A percentile compares a stretch with the other conserved stretches of the same genome.
Evolutionary conservation across 345 rosid genomes (phyloP).

Genomic region (Brassica juncea): DNA sequence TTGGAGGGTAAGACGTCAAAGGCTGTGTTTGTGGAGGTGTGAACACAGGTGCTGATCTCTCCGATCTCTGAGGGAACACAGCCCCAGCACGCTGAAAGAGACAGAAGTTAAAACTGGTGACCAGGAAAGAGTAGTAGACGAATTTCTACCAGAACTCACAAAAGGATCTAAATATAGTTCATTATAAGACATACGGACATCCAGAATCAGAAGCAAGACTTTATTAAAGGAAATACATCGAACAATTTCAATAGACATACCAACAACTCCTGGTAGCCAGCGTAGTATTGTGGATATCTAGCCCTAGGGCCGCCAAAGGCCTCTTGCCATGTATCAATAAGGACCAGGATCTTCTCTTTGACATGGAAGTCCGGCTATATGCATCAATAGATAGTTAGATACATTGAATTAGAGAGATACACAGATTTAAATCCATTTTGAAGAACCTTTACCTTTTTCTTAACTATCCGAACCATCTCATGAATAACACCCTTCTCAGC

Average conservation of each 20-base stretch:
- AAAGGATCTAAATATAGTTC: background rate
- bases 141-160: slow-evolving; percentile 15
- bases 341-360: slow-evolving; percentile 87
- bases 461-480: slow-evolving; percentile 92
- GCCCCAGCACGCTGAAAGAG: slow-evolving; percentile 96
- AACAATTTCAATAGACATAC: slow-evolving; percentile 49
- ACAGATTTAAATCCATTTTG: background rate
- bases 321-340: slow-evolving; percentile 99
- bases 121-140: slow-evolving; percentile 15
- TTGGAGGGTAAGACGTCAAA: slow-evolving; percentile 80
- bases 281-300: slow-evolving; percentile 97
- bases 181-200: background rate
- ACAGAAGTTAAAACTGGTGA: slow-evolving; percentile 11
- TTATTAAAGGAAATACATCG: background rate
- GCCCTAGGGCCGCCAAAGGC: slow-evolving; percentile 98
- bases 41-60: slow-evolving; percentile 87
- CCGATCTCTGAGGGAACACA: slow-evolving; percentile 93
- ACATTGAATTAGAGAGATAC: slow-evolving; percentile 37
- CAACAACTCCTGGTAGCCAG: slow-evolving; percentile 96
- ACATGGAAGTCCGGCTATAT: slow-evolving; percentile 82
- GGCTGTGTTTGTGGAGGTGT: slow-evolving; percentile 97
- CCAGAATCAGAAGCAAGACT: slow-evolving; percentile 21
- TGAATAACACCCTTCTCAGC: slow-evolving; percentile 95
- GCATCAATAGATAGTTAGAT: slow-evolving; percentile 32
- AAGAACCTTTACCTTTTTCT: slow-evolving; percentile 74